These are phyloP conservation scores for Ogataea corticis DNA, from an alignment of 805 yeast species.

Conservation along the genomic window DNA sequence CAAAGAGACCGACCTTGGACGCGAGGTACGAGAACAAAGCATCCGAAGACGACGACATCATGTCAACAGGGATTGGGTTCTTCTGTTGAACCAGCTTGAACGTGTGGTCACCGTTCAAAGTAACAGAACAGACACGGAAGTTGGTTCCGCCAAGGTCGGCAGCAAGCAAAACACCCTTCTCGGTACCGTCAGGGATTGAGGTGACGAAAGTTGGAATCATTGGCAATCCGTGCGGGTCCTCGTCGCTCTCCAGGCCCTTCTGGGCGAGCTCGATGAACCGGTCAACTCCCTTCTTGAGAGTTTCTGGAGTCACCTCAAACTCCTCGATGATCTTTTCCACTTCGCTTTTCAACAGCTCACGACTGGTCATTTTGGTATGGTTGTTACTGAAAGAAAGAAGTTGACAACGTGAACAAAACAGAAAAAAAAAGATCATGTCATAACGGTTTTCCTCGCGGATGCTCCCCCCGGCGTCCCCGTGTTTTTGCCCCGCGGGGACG, in stretches of 20 bases:
- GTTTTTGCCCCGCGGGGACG: neutral
- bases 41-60: slow-evolving; percentile 66
- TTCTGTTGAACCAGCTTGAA: slow-evolving; percentile 75
- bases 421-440: neutral
- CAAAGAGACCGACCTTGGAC: slow-evolving; percentile 61
- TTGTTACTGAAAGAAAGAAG: neutral
- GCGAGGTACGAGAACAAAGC: slow-evolving; percentile 79
- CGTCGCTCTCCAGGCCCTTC: slow-evolving; percentile 51
- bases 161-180: slow-evolving; percentile 79
- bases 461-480: neutral
- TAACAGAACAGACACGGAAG: slow-evolving; percentile 89
- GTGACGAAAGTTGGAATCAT: slow-evolving; percentile 96
- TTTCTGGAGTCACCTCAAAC: slow-evolving; percentile 44
- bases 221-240: slow-evolving; percentile 55
- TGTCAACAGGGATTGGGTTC: slow-evolving; percentile 73
- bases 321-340: slow-evolving; percentile 37
- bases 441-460: neutral
- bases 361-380: neutral
- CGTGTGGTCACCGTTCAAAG: slow-evolving; percentile 75
- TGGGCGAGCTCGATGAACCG: slow-evolving; percentile 63
- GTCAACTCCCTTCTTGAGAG: slow-evolving; percentile 48
- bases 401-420: slow-evolving; percentile 1
- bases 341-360: slow-evolving; percentile 8
- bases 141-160: slow-evolving; percentile 97
- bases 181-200: slow-evolving; percentile 80